Evolutionary conservation across 164 flowering plant species (phyloP).

Genomic region (Liriodendron chinense): DNA sequence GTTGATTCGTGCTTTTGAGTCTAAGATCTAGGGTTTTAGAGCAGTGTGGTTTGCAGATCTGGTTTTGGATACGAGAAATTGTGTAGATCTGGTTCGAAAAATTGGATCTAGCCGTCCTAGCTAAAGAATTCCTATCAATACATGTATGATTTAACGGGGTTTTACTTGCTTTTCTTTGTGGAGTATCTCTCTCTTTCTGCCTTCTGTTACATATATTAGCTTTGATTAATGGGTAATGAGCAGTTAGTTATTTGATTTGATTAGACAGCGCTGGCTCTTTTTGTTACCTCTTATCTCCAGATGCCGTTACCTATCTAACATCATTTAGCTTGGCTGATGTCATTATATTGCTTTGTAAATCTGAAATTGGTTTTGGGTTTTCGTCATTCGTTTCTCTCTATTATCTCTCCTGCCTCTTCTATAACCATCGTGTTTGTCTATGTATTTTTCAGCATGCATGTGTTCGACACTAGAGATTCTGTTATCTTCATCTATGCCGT

Average conservation of each 20-base stretch:
- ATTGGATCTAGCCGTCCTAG: not conserved
- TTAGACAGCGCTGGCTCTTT: not conserved
- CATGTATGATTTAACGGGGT: not conserved
- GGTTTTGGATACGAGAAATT: not conserved
- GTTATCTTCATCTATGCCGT: too few relatives aligned
- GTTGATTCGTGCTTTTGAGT: not conserved
- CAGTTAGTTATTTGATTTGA: not conserved
- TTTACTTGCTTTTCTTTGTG: not conserved
- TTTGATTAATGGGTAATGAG: too few relatives aligned
- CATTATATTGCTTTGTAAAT: not conserved
- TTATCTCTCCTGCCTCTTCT: not conserved
- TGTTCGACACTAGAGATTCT: not conserved
- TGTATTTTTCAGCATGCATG: not conserved
- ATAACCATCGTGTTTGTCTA: not conserved
- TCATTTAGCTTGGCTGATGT: not conserved
- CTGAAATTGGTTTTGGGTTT: not conserved
- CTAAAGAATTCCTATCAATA: not conserved
- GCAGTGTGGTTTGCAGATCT: not conserved
- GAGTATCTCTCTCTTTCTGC: not conserved
- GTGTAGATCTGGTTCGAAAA: not conserved
- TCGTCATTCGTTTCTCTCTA: not conserved
- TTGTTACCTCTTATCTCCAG: too few relatives aligned
- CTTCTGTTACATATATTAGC: not conserved
- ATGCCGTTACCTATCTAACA: too few relatives aligned
- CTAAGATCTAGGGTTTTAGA: not conserved